Base-by-base conservation (phyloP, 352 stramenopile genomes). In the Sclerospora graminicola region DNA sequence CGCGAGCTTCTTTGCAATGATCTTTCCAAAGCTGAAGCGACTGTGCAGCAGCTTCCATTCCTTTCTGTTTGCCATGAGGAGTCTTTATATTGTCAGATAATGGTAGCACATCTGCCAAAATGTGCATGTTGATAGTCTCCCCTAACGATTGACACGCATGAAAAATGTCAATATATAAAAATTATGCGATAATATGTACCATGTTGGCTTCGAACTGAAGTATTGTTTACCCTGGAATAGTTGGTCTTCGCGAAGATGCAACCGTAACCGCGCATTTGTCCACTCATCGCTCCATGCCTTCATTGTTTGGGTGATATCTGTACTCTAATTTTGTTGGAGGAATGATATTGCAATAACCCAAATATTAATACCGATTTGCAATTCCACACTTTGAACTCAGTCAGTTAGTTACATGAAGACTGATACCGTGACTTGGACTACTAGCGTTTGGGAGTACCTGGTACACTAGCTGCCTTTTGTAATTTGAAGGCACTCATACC, bases 231-330 rank as follows among this genome's bases (percentile, higher is more conserved):
- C 72, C 35, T 85, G 76, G 45, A 85, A 85, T 27, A 88, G 66
- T 47, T 78, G 49, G 4, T 71, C 36, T 27, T 58, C 37, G 39
- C 72, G 76, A 38, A 88, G 58, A 24, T 61, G 51, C 24, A 88
- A 63, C 51, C 57, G 48, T 13, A 85, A 51, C 20, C 46, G 63
- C 45, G 72, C 70, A 41, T 57, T 63, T 37, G 62, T 66, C 76
- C 76, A 88, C 31, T 85, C 76, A 59, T 88, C 70, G 29, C 56
- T 66, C 71, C 69, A 84, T 31, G 69, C 56, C 31, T 54, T 68
- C 66, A 84, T 80, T 28, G 9, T 45, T 38, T n/a, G n/a, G n/a
- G n/a, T n/a, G n/a, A n/a, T n/a, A n/a, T n/a, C n/a, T n/a, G n/a
- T n/a, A n/a, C n/a, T n/a, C n/a, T n/a, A n/a, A n/a, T n/a, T n/a